A percentile compares a stretch with the other conserved stretches of the same genome.
These are phyloP conservation scores for Lentinula edodes DNA, from an alignment of 768 basidiomycete genomes.

Conservation along the genomic window DNA sequence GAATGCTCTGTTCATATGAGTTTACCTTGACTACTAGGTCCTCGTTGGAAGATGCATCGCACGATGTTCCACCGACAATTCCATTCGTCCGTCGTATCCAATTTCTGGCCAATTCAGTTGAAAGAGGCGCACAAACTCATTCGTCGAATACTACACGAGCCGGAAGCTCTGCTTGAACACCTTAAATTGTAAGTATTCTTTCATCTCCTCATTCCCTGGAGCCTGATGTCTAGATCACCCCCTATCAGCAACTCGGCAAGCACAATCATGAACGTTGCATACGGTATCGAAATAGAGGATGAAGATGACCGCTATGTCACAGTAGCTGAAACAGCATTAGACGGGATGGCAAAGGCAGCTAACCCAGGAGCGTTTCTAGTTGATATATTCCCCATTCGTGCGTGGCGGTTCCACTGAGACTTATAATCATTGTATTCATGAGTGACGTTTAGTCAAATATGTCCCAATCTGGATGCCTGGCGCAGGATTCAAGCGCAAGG, in stretches of 20 bases:
- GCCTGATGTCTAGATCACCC: neutral
- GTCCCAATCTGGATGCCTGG: constrained; percentile 50
- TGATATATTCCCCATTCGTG: constrained; percentile 38
- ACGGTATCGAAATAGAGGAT: constrained; percentile 41
- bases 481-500: constrained; percentile 44
- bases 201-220: neutral
- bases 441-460: constrained; percentile 34
- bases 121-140: constrained; percentile 41
- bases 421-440: no score
- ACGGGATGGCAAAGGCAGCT: constrained; percentile 44
- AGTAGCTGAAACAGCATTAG: constrained; percentile 46
- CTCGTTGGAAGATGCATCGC: constrained; percentile 47
- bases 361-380: constrained; percentile 51
- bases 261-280: constrained; percentile 48
- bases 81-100: constrained; percentile 33
- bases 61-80: constrained; percentile 50
- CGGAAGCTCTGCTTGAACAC: constrained; percentile 39
- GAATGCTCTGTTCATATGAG: neutral
- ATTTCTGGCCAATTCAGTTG: constrained; percentile 40
- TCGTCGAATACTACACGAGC: constrained; percentile 35
- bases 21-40: constrained; percentile 26
- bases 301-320: constrained; percentile 41
- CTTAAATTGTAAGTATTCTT: constrained; percentile 39
- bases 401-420: constrained; percentile 9
- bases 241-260: constrained; percentile 39